Base-by-base conservation (phyloP, 1,284 basidiomycete genomes). In the Leccinum colubrinum region DNA sequence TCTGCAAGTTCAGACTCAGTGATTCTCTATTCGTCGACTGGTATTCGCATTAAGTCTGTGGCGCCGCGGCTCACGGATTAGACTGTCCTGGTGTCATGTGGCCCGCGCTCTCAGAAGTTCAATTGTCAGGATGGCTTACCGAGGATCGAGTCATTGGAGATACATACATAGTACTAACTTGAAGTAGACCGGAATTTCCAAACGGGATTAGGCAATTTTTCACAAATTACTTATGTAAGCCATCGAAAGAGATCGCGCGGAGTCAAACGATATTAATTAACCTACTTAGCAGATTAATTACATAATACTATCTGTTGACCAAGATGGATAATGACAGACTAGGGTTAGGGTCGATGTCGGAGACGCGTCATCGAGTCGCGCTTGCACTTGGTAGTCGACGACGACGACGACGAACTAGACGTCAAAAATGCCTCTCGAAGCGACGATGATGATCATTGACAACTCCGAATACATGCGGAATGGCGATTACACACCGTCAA, bases 381-480 rank as follows among this genome's bases (percentile, higher is more conserved):
- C 12, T 9, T 6, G 39, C 63, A 61, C 48, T 65, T 25, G 17
- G 64, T 62, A 57, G 77, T 74, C 20, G 52, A 62, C 62, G 9
- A 61, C 56, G 55, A 71, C 50, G 43, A 46, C 43, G 43, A 46
- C 43, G 43, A 46, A 30, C 27, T 12, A 52, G 51, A 56, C 63
- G 67, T 27, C 25, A 82, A 88, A 75, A 64, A 96, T 96, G 94
- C 92, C 93, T 67, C 85, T 96, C 74, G 94, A 97, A 86, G 94
- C 94, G 58, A 95, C 93, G 41, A 93, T 96, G 86, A 87, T 96
- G 78, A 85, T 95, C 48, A 87, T 96, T 67, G 94, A 96, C 83
- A 95, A 95, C 75, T 95, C 94, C 4, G 94, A 96, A 77, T 95
- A 91, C 79, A 96, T 95, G 93, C 86, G 93, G 68, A 98, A 98